Evolutionary conservation across 139 green algal species (phyloP).

Genomic region (Chlorella sp.): DNA sequence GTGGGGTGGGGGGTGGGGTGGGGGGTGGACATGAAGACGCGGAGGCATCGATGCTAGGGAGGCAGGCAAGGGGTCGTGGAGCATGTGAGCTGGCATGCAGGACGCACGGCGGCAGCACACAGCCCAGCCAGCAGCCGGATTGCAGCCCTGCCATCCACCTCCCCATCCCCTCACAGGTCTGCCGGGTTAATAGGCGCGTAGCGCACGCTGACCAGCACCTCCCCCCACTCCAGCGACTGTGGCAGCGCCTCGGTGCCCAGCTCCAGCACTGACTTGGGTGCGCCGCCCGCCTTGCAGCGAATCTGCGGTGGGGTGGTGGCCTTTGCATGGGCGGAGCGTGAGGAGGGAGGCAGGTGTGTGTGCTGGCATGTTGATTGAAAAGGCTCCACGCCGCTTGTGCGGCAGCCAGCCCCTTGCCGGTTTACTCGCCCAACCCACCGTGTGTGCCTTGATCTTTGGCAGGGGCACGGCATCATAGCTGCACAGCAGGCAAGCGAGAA

Average conservation of each 20-base stretch:
- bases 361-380: too few relatives aligned
- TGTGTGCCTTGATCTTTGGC: conserved; percentile 62
- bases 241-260: conserved; percentile 63
- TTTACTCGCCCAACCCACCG: too few relatives aligned
- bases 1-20: background rate
- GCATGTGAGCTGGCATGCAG: too few relatives aligned
- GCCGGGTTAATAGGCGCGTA: conserved; percentile 73
- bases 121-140: too few relatives aligned
- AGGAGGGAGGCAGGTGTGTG: background rate
- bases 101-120: too few relatives aligned
- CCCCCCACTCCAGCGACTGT: conserved; percentile 81
- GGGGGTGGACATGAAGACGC: too few relatives aligned
- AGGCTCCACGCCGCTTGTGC: too few relatives aligned
- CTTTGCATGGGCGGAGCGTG: background rate
- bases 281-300: conserved; percentile 42
- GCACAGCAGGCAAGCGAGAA: too few relatives aligned
- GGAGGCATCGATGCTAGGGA: background rate
- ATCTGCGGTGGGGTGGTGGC: conserved; percentile 35
- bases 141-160: too few relatives aligned
- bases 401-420: too few relatives aligned
- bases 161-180: conserved; percentile 72
- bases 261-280: conserved; percentile 53
- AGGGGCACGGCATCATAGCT: conserved; percentile 81
- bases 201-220: conserved; percentile 77
- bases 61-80: too few relatives aligned